Evolutionary conservation across 202 grass and related monocot species (phyloP), one percentile per base, ranked within the genome.

Genomic region (Setaria italica): DNA sequence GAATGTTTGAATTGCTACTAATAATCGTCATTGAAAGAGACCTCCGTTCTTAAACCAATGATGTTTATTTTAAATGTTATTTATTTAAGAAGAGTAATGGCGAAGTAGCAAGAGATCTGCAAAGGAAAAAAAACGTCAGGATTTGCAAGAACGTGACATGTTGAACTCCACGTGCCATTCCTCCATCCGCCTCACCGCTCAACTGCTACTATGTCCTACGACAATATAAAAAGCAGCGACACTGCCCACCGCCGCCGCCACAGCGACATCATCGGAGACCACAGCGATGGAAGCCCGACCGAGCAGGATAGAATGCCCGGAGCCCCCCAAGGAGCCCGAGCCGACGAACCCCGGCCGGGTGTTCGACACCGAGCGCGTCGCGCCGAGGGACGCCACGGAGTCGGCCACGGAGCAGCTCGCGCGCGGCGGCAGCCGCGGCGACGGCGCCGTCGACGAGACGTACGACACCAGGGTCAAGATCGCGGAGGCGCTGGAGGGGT

Each of bases 401-500:
- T 21, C 72, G n/a, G 47, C 15, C 11, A 83, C 33, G 4, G 84
- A 92, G 84, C 68, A 21, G 55, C 59, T 33, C 8, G 70, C 42
- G 41, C 43, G 34, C 15, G 74, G 78, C 41, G 73, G 91, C 16
- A 54, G 66, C 72, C 39, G 32, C 3, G 62, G 7, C 12, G 68
- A 35, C 10, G 66, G 72, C 11, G 73, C 29, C 46, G 51, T 83
- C 16, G 67, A 88, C 34, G 72, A 83, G 39, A 39, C 17, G 54
- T 62, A 50, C 47, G 74, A 65, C 39, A 78, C 62, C 30, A 80
- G 74, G 51, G 3, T 84, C 12, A 89, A 82, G 46, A 87, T 90
- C 62, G 58, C 3, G 3, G 88, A 93, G 82, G 85, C 88, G 35
- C 73, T 93, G 51, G 88, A 88, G 35, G 85, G 78, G 43, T 80